Evolutionary conservation across 768 basidiomycete species (phyloP), one percentile per base, ranked within the genome.

Genomic region (Suillus placidus): DNA sequence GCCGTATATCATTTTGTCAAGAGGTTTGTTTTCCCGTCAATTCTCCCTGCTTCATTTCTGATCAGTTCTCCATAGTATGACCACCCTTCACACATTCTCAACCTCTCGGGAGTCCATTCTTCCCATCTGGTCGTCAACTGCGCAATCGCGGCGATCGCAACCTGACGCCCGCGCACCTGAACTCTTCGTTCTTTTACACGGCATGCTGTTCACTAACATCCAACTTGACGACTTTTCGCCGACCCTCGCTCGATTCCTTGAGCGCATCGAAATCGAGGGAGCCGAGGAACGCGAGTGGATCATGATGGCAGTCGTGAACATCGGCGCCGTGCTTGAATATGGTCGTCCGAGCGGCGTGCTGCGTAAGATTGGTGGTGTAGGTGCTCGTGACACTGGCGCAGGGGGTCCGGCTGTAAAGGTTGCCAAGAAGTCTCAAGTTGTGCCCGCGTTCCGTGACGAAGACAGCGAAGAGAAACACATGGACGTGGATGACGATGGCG

Each of bases 141-240:
- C 90, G 0, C 76, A 77, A 66, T 82, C 87, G 8, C 86, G 88
- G 20, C 89, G 94, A 3, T 85, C 88, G 18, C 83, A 84, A 12
- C 90, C 95, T 2, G 95, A 97, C 69, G 87, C 92, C 6, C 81
- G 80, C 2, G 84, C 83, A 0, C 77, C 90, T 0, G 94, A 95
- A 32, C 83, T 97, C 0, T 99, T 99, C 69, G 87, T 99, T 38
- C 86, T 94, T 13, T 81, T 99, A 0, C 97, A 99, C 66, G 96
- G 97, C 34, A 96, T 98, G 95, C 84, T 99, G 1, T 98, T 98
- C 79, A 99, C 97, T 16, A 90, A 92, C 68, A 94, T 97, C 68
- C 86, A 95, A 68, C 87, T 99, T 34, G 97, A 99, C 75, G 92
- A 95, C 74, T 99, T 99, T 73, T 79, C 85, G 51, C 83, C 88